Base-by-base conservation (phyloP, 2,329 filamentous ascomycete genomes). In the Coniochaeta pulveracea region DNA sequence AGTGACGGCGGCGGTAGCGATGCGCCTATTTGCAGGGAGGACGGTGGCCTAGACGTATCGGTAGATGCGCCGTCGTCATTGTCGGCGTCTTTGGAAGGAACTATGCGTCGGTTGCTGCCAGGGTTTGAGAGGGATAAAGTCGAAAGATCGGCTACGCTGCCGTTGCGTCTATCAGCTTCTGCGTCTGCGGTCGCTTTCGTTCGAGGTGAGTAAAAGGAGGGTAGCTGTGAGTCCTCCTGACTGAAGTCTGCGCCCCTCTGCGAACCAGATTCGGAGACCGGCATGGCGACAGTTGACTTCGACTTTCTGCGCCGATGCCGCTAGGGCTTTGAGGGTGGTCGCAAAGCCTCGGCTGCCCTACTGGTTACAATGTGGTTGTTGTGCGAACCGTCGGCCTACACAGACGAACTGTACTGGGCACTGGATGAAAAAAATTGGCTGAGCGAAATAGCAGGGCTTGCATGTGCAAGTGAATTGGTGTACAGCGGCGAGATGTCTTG, bases 1-100 rank as follows among this genome's bases (percentile, higher is more conserved):
- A 91, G 76, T 4, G 85, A 85, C 4, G 76, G 69, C 10, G 67
- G 71, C 19, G 66, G 67, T 11, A 48, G 48, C 19, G 38, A 37
- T 27, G 34, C 42, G 10, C 30, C 34, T 34, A 38, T 42, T 11
- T 24, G 21, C 38, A 26, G 32, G 34, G 39, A 21, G 19, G 38
- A 22, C 26, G 33, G 30, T 24, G 30, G 17, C 7, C 29, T 16
- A 16, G 41, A 21, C 15, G 41, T 26, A 14, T 38, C 19, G 25
- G 24, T 34, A 43, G 31, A 5, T 34, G 38, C 43, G 35, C 37
- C 40, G 37, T 26, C 37, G 27, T 34, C 37, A 16, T 40, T 26
- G 28, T 40, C 35, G 34, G 36, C 33, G 26, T 19, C 38, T 35
- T 36, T 27, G 10, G 43, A 5, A 3, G 26, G n/a, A n/a, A n/a